A percentile compares a stretch with the other conserved stretches of the same genome.
These are phyloP conservation scores for Ceriops tagal DNA, from an alignment of 345 rosid species.

Conservation along the genomic window DNA sequence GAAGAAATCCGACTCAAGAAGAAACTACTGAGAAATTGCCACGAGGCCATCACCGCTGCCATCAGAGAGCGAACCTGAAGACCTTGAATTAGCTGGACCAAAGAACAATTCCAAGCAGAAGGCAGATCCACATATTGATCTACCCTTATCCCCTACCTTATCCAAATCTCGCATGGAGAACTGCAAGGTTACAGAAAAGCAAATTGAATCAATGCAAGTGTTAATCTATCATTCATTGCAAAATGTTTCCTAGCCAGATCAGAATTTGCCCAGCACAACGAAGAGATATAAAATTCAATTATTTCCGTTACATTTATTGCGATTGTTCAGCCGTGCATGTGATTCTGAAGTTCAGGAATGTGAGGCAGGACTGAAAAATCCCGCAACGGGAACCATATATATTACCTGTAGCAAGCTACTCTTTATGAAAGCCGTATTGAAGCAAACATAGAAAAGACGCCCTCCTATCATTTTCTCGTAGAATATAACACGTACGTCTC, in stretches of 20 bases:
- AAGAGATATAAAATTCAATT: too few relatives aligned
- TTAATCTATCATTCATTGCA: too few relatives aligned
- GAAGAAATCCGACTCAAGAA: neutral
- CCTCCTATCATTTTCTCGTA: slow-evolving; percentile 83
- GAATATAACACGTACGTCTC: slow-evolving; percentile 77
- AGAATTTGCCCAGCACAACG: too few relatives aligned
- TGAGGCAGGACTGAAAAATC: neutral
- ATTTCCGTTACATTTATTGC: too few relatives aligned
- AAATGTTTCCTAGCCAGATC: too few relatives aligned
- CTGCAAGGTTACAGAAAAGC: slow-evolving; percentile 33
- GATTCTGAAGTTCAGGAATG: neutral
- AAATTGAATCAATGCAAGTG: neutral
- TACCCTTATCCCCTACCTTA: slow-evolving; percentile 69
- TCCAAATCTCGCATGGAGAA: slow-evolving; percentile 61
- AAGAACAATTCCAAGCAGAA: slow-evolving; percentile 85
- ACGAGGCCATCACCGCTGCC: neutral
- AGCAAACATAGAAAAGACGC: slow-evolving; percentile 86
- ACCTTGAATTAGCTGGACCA: slow-evolving; percentile 61
- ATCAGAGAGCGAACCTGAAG: slow-evolving; percentile 1
- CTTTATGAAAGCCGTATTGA: slow-evolving; percentile 82
- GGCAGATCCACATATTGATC: slow-evolving; percentile 63
- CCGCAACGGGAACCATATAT: neutral
- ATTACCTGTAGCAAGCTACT: slow-evolving; percentile 78
- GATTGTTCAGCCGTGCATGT: neutral
- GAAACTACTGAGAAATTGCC: neutral